These are phyloP conservation scores for Thelephora ganbajun DNA, from an alignment of 768 basidiomycete species.

Conservation along the genomic window DNA sequence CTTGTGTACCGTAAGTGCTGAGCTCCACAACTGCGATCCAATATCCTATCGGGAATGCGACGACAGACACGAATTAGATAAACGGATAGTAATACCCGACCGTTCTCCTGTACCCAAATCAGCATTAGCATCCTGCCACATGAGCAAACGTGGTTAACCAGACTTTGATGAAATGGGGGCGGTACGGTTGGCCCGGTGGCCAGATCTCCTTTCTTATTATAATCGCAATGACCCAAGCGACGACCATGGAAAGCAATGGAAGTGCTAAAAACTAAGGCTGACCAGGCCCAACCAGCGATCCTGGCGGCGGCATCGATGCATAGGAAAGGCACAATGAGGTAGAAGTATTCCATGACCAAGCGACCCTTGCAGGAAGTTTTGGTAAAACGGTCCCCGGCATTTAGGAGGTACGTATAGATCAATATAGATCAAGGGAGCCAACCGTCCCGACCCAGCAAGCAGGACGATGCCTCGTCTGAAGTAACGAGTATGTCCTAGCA, in stretches of 20 bases:
- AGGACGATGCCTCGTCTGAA: background rate
- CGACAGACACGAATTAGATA: background rate
- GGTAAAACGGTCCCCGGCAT: background rate
- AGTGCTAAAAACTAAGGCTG: background rate
- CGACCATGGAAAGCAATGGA: background rate
- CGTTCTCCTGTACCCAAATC: background rate
- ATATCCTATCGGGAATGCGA: background rate
- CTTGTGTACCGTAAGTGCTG: background rate
- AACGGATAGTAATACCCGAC: background rate
- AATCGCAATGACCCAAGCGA: slow-evolving; percentile 1
- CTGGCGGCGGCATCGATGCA: background rate
- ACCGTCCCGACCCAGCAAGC: background rate
- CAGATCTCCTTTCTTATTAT: background rate
- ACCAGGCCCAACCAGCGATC: background rate
- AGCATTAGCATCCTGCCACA: background rate
- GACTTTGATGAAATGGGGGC: background rate
- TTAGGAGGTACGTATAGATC: background rate
- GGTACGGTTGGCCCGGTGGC: background rate
- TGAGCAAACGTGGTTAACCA: background rate
- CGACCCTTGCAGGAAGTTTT: background rate
- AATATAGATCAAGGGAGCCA: slow-evolving; percentile 1
- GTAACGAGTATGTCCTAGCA: background rate
- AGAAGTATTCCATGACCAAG: background rate
- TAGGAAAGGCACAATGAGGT: background rate
- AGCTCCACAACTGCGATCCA: background rate